Evolutionary conservation across 1,284 basidiomycete species (phyloP), one percentile per base, ranked within the genome.

Genomic region (Singerocomus inundabilis): DNA sequence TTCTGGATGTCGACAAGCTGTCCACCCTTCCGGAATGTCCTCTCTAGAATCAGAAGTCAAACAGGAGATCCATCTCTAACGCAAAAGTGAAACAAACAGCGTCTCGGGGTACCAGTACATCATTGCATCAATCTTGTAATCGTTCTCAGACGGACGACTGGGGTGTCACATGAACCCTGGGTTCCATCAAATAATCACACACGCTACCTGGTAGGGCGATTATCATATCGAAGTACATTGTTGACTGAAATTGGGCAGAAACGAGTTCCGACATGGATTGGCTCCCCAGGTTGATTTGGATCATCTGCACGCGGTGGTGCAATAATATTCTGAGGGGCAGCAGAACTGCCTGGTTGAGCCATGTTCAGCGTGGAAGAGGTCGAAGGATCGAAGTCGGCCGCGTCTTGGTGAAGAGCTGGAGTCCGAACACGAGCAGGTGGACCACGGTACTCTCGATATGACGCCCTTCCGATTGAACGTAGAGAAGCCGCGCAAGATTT

Each of bases 1-100:
- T 39, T 67, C 66, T 24, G 66, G 66, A 15, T 67, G 66, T 5
- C 51, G 50, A 32, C 46, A 48, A 1, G 62, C 56, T n/a, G 1
- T 33, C 66, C 66, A 70, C 0, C 61, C 69, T 2, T 31, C 13
- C 0, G 61, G 64, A 3, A 49, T 18, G 0, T 25, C 34, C 6
- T 26, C 39, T 16, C 65, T 67, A 29, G 18, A 41, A 53, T 46
- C 0, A 4, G 1, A 36, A 39, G 15, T 38, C 38, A 38, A 24
- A 31, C 31, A 15, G 0, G 6, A 34, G 5, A 26, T 31, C 29
- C 10, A 44, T 10, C 15, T 21, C 12, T 4, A 15, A 42, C 1
- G 4, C 5, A 25, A 11, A 11, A 8, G 37, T 11, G 15, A 33
- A 40, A 63, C 64, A 39, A 43, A 66, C 64, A 26, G 46, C 3